Base-by-base conservation (phyloP, 1,284 basidiomycete species). In the Cutaneotrichosporon arboriforme region DNA sequence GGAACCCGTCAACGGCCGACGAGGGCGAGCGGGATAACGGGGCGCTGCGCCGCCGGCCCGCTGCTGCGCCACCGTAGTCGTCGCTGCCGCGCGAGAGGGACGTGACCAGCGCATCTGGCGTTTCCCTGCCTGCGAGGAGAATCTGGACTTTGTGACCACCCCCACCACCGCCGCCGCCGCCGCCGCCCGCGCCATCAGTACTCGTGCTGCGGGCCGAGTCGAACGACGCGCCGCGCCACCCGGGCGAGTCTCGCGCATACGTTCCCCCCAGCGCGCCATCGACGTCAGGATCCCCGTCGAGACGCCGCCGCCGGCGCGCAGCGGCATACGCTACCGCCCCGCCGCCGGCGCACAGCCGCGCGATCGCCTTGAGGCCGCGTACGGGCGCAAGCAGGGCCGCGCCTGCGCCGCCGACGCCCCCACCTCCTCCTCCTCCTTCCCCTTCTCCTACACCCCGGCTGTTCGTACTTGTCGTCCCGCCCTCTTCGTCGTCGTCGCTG, bases 271-370 rank as follows among this genome's bases (percentile, higher is more conserved):
- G 39, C 17, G 10, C 39, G 15, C 39, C 26, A 20, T 39, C 48
- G 31, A 41, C 39, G 40, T 22, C 39, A 14, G 48, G 48, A 18
- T 49, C 39, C 18, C 46, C 42, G 17, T 40, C 38, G 9, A 52
- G 22, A 9, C 47, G 35, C 21, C 50, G 31, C 43, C 36, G 37
- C 22, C 51, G 34, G 18, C 36, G 9, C 35, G 41, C 38, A 17
- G 36, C 47, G 5, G 38, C 38, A 14, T 31, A 14, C 36, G 45
- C 36, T 13, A 46, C 38, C 13, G 45, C 42, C 18, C 42, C 26
- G 23, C 33, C 42, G 45, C 52, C 56, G 20, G 52, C 56, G 39
- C 56, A 54, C 2, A 58, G 48, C 14, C 55, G 43, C 4, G 51
- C 55, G 15, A 57, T 42, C 8, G 52, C 48, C 31, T 42, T 40